Conservation (phyloP, 176 grass and related monocot genomes). For the Phyllostachys edulis region DNA sequence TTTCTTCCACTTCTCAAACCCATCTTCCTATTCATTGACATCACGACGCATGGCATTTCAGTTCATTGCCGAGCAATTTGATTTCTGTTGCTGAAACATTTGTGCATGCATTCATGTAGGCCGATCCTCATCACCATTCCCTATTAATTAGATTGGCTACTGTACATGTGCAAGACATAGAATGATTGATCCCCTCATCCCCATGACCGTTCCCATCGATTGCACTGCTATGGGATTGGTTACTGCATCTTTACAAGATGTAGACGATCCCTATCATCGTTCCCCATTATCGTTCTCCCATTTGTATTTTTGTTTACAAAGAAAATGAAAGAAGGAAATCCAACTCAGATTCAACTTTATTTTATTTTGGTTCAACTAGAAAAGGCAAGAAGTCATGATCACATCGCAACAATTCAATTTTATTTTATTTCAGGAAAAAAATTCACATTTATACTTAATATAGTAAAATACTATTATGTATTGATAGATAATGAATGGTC, state of each 20-base stretch:
- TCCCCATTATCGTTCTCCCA: background rate
- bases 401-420: background rate
- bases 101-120: background rate
- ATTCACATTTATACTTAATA: background rate
- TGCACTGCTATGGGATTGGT: background rate
- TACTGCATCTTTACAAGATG: background rate
- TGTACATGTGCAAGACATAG: background rate
- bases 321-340: background rate
- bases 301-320: background rate
- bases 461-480: background rate
- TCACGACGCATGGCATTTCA: background rate
- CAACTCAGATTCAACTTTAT: background rate
- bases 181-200: no score
- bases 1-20: background rate
- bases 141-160: background rate
- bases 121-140: background rate
- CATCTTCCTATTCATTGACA: background rate
- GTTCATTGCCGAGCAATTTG: background rate
- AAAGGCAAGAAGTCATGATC: background rate
- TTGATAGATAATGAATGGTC: background rate
- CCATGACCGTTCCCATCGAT: background rate
- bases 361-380: background rate
- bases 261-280: background rate
- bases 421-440: background rate
- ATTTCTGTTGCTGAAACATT: background rate